These are phyloP conservation scores for Ophiocordyceps robertsii DNA, from an alignment of 2,329 filamentous ascomycete genomes.

Conservation along the genomic window DNA sequence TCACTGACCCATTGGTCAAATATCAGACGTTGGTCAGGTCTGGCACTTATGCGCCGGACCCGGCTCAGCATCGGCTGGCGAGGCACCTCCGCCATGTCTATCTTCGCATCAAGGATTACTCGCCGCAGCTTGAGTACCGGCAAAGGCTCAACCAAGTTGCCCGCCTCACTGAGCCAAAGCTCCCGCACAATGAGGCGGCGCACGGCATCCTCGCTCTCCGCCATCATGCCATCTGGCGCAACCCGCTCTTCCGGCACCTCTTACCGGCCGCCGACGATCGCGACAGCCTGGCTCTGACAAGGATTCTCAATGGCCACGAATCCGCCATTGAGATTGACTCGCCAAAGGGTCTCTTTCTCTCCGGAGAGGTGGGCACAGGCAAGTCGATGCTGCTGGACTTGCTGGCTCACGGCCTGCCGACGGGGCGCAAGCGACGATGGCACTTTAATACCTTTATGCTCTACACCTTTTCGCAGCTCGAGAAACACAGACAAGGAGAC, in stretches of 20 bases:
- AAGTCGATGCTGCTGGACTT: constrained; percentile 79
- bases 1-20: constrained; percentile 62
- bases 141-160: constrained; percentile 49
- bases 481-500: constrained; percentile 40
- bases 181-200: constrained; percentile 15
- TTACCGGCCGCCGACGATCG: constrained; percentile 41
- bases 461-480: constrained; percentile 59
- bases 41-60: constrained; percentile 53
- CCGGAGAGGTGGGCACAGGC: constrained; percentile 70
- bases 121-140: constrained; percentile 56
- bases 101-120: constrained; percentile 62
- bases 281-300: constrained; percentile 51
- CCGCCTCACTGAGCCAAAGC: constrained; percentile 22
- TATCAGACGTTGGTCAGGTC: constrained; percentile 60
- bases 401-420: constrained; percentile 66
- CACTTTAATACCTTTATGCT: constrained; percentile 85
- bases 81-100: constrained; percentile 70
- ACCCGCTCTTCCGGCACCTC: constrained; percentile 45
- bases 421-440: constrained; percentile 58
- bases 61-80: constrained; percentile 58
- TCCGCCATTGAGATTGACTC: constrained; percentile 58
- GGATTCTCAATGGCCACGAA: constrained; percentile 57
- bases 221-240: constrained; percentile 42
- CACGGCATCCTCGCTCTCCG: constrained; percentile 30
- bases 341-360: constrained; percentile 61